A percentile compares a stretch with the other conserved stretches of the same genome.
These are phyloP conservation scores for Metarhizium robertsii DNA, from an alignment of 2,329 filamentous ascomycete species.

Conservation along the genomic window DNA sequence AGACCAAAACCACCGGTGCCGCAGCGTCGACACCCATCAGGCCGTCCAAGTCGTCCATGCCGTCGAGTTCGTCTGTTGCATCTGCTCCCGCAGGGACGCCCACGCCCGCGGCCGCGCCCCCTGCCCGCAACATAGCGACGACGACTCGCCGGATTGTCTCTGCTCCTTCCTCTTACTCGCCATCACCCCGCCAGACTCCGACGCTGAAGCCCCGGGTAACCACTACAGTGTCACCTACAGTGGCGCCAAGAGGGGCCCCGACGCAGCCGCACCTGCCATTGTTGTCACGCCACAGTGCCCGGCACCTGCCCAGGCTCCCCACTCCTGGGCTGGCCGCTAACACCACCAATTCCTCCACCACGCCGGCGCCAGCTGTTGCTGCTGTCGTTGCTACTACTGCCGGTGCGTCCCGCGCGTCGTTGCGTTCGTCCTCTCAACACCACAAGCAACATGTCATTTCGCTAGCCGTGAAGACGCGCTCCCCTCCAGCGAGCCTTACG, in stretches of 20 bases:
- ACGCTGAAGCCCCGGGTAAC: not conserved
- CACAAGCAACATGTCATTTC: conserved; percentile 5
- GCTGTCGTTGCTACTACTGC: not conserved
- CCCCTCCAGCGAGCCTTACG: conserved; percentile 10
- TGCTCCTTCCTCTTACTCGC: not conserved
- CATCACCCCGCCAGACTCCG: not conserved
- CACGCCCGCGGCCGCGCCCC: not conserved
- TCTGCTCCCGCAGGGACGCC: not conserved
- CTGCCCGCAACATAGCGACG: not conserved
- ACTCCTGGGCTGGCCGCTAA: not conserved
- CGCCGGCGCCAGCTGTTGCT: not conserved
- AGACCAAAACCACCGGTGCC: not conserved
- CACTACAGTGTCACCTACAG: not conserved
- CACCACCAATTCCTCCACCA: not conserved
- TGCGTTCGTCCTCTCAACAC: not conserved
- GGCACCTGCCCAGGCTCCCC: not conserved
- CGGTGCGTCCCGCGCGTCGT: not conserved
- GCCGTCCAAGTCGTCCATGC: not conserved
- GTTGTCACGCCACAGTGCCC: not conserved
- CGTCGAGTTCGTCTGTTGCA: not conserved
- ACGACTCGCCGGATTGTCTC: not conserved
- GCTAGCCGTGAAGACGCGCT: not conserved
- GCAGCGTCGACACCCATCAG: not conserved
- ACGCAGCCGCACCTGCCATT: not conserved
- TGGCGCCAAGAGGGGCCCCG: not conserved